Evolutionary conservation across 306 rosid genomes (phyloP).

Genomic region (Senna siamea): DNA sequence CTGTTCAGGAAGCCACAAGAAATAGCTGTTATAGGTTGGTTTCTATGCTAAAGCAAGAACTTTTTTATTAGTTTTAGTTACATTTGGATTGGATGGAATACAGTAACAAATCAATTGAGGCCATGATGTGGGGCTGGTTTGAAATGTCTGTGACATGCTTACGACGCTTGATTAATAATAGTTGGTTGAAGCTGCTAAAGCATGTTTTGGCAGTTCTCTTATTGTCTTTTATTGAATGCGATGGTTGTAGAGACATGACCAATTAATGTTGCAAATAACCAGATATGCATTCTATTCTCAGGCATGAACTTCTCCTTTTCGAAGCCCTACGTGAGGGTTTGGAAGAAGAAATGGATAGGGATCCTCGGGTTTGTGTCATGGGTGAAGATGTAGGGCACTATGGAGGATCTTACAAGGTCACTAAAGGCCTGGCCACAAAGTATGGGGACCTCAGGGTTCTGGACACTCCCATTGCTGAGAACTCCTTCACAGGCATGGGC

Average conservation of each 20-base stretch:
- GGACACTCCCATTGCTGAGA: conserved; percentile 94
- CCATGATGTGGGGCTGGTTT: conserved; percentile 11
- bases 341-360: conserved; percentile 97
- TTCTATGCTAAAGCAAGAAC: background rate
- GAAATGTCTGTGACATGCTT: background rate
- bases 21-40: background rate
- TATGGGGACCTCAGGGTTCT: conserved; percentile 89
- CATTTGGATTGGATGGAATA: background rate
- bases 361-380: conserved; percentile 77
- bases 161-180: background rate
- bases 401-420: conserved; percentile 93
- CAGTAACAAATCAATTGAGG: conserved; percentile 1
- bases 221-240: background rate
- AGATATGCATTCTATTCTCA: conserved; percentile 41
- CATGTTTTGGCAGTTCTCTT: conserved; percentile 25
- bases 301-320: conserved; percentile 87
- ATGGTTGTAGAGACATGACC: conserved; percentile 4
- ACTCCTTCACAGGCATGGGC: conserved; percentile 93
- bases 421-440: conserved; percentile 75
- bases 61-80: background rate
- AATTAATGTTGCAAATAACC: conserved; percentile 15
- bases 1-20: background rate
- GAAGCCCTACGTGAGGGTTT: conserved; percentile 91
- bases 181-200: conserved; percentile 14
- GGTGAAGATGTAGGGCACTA: conserved; percentile 97